Percentiles rank a stretch among this genome's conserved stretches.
Evolutionary conservation across 306 rosid species (phyloP).

Genomic region (Vigna radiata): DNA sequence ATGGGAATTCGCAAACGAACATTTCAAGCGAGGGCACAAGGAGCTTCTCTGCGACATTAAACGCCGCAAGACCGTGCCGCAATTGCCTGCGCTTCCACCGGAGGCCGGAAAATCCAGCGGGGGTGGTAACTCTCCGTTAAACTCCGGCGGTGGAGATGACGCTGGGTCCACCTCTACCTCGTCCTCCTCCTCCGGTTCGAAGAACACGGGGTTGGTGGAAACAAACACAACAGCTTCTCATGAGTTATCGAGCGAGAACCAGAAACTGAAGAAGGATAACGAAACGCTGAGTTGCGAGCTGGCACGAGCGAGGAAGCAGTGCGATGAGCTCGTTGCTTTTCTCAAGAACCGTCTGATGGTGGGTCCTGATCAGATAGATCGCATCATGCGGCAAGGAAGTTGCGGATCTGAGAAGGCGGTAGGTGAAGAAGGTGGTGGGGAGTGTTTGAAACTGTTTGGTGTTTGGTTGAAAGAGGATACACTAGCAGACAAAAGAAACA

Average conservation of each 20-base stretch:
- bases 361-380: slow-evolving; percentile 74
- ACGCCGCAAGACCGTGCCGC: slow-evolving; percentile 65
- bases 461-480: slow-evolving; percentile 74
- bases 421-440: slow-evolving; percentile 42
- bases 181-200: slow-evolving; percentile 70
- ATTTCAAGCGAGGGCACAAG: slow-evolving; percentile 72
- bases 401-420: slow-evolving; percentile 35
- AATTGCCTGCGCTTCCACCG: neutral
- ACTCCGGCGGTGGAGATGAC: slow-evolving; percentile 88
- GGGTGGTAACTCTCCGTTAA: slow-evolving; percentile 49
- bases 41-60: slow-evolving; percentile 72
- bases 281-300: slow-evolving; percentile 69
- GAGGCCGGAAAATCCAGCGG: slow-evolving; percentile 46
- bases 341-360: slow-evolving; percentile 66
- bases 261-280: slow-evolving; percentile 80
- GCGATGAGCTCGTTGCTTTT: slow-evolving; percentile 70
- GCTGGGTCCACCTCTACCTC: slow-evolving; percentile 77
- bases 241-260: slow-evolving; percentile 72
- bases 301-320: slow-evolving; percentile 72
- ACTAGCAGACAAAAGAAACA: slow-evolving; percentile 28
- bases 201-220: slow-evolving; percentile 78
- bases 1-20: slow-evolving; percentile 95
- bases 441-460: slow-evolving; percentile 83
- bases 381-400: slow-evolving; percentile 59
- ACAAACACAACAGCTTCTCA: slow-evolving; percentile 36